Evolutionary conservation across 148 eudicot species (phyloP).

Genomic region (Chenopodium suecicum): DNA sequence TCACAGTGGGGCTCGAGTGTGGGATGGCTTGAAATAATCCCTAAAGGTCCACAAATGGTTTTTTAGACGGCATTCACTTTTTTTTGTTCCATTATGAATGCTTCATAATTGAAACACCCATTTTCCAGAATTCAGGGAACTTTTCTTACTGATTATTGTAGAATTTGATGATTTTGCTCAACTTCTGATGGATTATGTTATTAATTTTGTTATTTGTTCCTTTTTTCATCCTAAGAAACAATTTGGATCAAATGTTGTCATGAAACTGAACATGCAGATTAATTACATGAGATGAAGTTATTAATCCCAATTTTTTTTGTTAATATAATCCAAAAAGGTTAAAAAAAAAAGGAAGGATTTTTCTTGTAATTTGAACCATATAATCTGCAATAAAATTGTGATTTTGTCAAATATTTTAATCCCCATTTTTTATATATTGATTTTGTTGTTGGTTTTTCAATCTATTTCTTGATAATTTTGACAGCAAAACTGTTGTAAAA

Average conservation of each 20-base stretch:
- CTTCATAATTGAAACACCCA: not conserved
- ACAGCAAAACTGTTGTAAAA: not conserved
- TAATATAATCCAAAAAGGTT: too few species aligned
- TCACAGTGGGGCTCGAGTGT: too few species aligned
- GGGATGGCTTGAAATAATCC: too few species aligned
- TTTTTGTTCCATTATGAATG: conserved; percentile 3
- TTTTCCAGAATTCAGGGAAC: not conserved
- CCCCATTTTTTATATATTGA: not conserved
- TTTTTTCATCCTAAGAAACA: not conserved
- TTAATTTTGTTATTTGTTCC: not conserved
- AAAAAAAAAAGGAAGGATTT: not conserved
- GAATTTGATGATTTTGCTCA: not conserved
- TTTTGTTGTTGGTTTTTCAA: not conserved
- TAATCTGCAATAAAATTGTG: not conserved
- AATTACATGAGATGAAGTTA: not conserved
- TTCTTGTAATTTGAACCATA: not conserved
- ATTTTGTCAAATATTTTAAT: not conserved
- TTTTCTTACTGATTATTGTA: not conserved
- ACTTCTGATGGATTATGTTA: not conserved
- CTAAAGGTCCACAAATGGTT: too few species aligned
- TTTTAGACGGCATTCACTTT: too few species aligned
- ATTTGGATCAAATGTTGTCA: not conserved
- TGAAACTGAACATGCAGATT: not conserved
- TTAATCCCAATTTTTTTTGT: too few species aligned
- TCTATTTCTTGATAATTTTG: not conserved